phyloP scores from a whole-genome alignment of 139 green algal genomes.

The Auxenochlorella protothecoides region DNA sequence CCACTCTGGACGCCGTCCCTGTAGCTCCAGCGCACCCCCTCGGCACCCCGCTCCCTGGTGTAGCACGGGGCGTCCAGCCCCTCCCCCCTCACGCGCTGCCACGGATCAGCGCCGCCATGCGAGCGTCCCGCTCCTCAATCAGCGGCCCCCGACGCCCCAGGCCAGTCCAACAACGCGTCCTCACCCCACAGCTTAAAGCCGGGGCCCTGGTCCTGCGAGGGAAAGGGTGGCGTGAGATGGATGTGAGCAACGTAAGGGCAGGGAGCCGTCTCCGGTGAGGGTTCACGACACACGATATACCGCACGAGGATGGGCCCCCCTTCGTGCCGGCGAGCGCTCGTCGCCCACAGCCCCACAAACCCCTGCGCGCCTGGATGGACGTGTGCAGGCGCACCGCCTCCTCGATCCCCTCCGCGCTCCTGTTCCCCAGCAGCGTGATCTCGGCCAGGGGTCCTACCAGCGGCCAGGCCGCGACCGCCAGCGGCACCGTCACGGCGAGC shows the following conservation, averaged over 20 bases:
- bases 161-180: slow-evolving; percentile 77
- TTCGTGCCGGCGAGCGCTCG: too few relatives aligned
- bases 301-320: too few relatives aligned
- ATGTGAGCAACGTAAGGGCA: too few relatives aligned
- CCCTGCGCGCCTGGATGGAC: slow-evolving; percentile 35
- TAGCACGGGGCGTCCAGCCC: too few relatives aligned
- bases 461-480: slow-evolving; percentile 35
- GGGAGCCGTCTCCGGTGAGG: too few relatives aligned
- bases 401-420: slow-evolving; percentile 62
- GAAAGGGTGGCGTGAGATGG: too few relatives aligned
- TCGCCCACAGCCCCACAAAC: too few relatives aligned
- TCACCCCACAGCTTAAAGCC: slow-evolving; percentile 64
- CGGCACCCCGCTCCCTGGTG: too few relatives aligned
- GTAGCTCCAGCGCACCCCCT: too few relatives aligned
- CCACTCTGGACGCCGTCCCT: too few relatives aligned
- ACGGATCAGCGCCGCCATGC: slow-evolving; percentile 61
- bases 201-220: background rate
- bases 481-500: slow-evolving; percentile 4
- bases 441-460: slow-evolving; percentile 53
- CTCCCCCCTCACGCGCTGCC: slow-evolving; percentile 18
- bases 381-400: slow-evolving; percentile 51
- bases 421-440: slow-evolving; percentile 40
- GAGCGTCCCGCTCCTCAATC: slow-evolving; percentile 65
- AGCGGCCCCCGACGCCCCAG: slow-evolving; percentile 57
- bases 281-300: too few relatives aligned